phyloP scores from a whole-genome alignment of 78 protist genomes.

The Paulinella micropora region DNA sequence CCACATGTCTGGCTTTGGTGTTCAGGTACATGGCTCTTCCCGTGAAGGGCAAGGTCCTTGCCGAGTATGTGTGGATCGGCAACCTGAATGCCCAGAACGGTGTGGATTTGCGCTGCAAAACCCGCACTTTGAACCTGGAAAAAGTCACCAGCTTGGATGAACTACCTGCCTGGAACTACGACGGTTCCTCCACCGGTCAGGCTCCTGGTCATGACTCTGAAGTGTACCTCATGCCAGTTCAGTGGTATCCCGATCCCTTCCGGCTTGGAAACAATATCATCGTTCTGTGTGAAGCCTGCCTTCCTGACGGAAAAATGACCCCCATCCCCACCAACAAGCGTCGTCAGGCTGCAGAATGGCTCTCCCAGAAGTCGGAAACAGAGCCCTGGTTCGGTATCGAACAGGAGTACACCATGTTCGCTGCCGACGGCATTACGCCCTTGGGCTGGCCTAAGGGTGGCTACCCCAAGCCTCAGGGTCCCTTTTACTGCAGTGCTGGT shows the following conservation, averaged over 20 bases:
- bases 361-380: neutral
- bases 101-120: neutral
- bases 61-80: constrained; percentile 3
- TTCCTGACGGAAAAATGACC: constrained; percentile 20
- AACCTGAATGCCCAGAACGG: too few species aligned
- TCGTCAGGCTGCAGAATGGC: neutral
- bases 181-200: constrained; percentile 53
- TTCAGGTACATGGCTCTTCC: too few species aligned
- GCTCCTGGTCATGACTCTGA: constrained; percentile 68
- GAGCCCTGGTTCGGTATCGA: constrained; percentile 71
- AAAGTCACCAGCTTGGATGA: neutral
- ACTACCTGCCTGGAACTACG: constrained; percentile 33
- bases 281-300: constrained; percentile 42
- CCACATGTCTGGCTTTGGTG: too few species aligned
- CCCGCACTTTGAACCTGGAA: neutral
- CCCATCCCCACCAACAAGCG: constrained; percentile 44
- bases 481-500: constrained; percentile 72
- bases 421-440: constrained; percentile 30
- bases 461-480: constrained; percentile 74
- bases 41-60: neutral
- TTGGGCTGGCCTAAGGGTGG: constrained; percentile 60
- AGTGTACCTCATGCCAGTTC: constrained; percentile 50
- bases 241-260: constrained; percentile 60
- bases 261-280: constrained; percentile 48
- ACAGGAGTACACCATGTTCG: constrained; percentile 52